Conservation (phyloP, 108 stramenopile species). For the Conticribra weissflogii region DNA sequence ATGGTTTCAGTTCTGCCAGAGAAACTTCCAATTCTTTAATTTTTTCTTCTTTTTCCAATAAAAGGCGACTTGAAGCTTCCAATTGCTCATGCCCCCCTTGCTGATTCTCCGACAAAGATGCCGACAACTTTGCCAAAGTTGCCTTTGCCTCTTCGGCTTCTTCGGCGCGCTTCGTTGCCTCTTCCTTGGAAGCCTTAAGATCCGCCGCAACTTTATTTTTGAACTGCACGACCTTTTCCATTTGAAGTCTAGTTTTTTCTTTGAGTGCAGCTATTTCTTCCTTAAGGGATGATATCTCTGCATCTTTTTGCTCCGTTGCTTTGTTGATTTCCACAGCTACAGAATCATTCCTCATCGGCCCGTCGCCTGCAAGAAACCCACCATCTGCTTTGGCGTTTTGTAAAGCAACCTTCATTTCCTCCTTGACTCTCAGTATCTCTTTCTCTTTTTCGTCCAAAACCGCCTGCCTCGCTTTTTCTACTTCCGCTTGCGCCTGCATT, state of each 20-base stretch:
- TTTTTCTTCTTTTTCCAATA: conserved; percentile 40
- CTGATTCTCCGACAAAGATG: neutral
- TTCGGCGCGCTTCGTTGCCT: conserved; percentile 15
- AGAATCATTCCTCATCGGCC: conserved; percentile 23
- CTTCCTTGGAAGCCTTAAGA: conserved; percentile 38
- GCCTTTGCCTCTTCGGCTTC: conserved; percentile 30
- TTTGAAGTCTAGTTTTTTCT: conserved; percentile 26
- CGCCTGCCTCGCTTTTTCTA: conserved; percentile 53
- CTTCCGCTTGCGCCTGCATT: conserved; percentile 50
- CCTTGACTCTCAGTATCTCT: conserved; percentile 41
- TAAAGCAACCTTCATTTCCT: conserved; percentile 49
- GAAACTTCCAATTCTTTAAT: conserved; percentile 38
- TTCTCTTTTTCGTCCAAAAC: conserved; percentile 42
- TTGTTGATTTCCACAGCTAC: too few species aligned
- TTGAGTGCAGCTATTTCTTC: conserved; percentile 27
- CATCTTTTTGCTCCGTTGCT: too few species aligned
- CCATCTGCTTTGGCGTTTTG: conserved; percentile 25
- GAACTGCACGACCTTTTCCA: conserved; percentile 29
- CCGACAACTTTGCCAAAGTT: conserved; percentile 1
- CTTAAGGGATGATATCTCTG: conserved; percentile 16
- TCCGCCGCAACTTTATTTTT: conserved; percentile 29
- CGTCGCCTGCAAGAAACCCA: conserved; percentile 33
- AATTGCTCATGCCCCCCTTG: neutral
- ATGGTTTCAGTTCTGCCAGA: conserved; percentile 22
- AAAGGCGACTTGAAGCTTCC: conserved; percentile 8